phyloP scores from a whole-genome alignment of 106 monocot genomes.

The Platanthera zijinensis region DNA sequence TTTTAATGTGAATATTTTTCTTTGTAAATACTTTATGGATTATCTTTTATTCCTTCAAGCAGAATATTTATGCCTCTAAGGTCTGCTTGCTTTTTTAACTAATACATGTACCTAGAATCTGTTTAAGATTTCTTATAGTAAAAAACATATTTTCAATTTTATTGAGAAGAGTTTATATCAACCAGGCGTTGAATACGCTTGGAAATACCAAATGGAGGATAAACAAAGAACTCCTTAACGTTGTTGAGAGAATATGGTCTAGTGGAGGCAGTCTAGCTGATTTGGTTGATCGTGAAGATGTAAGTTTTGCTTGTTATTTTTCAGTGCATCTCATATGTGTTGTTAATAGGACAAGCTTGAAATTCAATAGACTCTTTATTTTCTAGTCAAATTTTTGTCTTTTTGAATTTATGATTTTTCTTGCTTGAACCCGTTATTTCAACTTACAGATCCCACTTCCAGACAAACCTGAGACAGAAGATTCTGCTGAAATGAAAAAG shows the following conservation, averaged over 20 bases:
- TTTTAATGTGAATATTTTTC: background rate
- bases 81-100: background rate
- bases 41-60: background rate
- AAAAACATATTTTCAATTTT: background rate
- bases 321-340: background rate
- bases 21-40: background rate
- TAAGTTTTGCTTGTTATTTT: constrained; percentile 24
- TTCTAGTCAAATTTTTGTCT: background rate
- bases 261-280: constrained; percentile 79
- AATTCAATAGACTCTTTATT: background rate
- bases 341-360: background rate
- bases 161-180: background rate
- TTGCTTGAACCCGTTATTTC: background rate
- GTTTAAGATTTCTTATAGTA: background rate
- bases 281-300: constrained; percentile 80
- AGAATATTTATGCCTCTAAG: background rate
- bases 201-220: constrained; percentile 85
- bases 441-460: constrained; percentile 59
- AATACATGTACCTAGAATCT: background rate
- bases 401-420: background rate
- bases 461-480: constrained; percentile 71
- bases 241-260: constrained; percentile 88
- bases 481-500: constrained; percentile 41
- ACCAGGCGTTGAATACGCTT: constrained; percentile 72
- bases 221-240: constrained; percentile 70